phyloP scores from a whole-genome alignment of 2,329 filamentous ascomycete genomes.

The Phoma sp. region DNA sequence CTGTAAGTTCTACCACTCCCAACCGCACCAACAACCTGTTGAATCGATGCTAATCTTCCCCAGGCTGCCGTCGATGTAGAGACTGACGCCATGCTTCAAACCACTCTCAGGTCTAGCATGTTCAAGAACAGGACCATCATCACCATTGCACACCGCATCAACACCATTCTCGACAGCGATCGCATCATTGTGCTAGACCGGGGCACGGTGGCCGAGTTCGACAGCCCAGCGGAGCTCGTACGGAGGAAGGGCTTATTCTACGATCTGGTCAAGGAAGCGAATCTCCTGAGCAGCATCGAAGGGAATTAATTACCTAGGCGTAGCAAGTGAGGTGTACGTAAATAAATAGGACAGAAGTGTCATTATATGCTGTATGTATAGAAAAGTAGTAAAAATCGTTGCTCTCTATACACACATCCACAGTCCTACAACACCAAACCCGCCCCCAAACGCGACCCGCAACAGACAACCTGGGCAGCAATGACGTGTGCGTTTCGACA shows the following conservation, averaged over 20 bases:
- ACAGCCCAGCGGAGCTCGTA: slow-evolving; percentile 80
- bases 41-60: slow-evolving; percentile 2
- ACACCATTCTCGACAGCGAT: slow-evolving; percentile 90
- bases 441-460: neutral
- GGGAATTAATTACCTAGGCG: neutral
- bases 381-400: slow-evolving; percentile 6
- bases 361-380: neutral
- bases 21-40: neutral
- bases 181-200: slow-evolving; percentile 92
- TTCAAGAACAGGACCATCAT: slow-evolving; percentile 96
- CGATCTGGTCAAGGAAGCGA: slow-evolving; percentile 89
- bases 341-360: too few species aligned
- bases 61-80: slow-evolving; percentile 74
- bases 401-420: neutral
- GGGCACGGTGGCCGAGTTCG: slow-evolving; percentile 91
- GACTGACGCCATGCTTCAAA: slow-evolving; percentile 70
- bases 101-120: slow-evolving; percentile 67
- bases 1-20: slow-evolving; percentile 63
- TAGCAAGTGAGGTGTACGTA: too few species aligned
- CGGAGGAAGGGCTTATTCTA: slow-evolving; percentile 82
- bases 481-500: too few species aligned
- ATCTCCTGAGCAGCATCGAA: slow-evolving; percentile 61
- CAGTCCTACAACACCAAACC: neutral
- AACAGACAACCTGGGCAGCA: neutral
- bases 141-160: slow-evolving; percentile 97